Evolutionary conservation across 345 rosid genomes (phyloP), one percentile per base, ranked within the genome.

Genomic region (Anacardium occidentale): DNA sequence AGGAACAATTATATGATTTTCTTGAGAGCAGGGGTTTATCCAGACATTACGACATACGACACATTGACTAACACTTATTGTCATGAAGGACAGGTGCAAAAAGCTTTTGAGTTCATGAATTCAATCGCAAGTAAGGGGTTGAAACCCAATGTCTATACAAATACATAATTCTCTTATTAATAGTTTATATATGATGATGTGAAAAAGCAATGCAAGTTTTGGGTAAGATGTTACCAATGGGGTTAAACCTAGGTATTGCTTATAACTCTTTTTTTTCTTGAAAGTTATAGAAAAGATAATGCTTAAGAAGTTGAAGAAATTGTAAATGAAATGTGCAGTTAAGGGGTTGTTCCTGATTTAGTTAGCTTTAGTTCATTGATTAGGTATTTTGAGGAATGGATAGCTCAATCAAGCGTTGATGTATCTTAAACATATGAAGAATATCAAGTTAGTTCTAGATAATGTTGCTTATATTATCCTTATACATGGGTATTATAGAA

Each of bases 401-500:
- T 69, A 72, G 79, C 77, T 87, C n/a, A 86, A 83, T 66, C 80
- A 44, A 75, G 96, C 91, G 5, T 74, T 88, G 25, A 40, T 68
- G 56, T 88, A 88, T 78, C 88, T 85, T 57, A 77, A 71, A 52
- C 61, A 71, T 52, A 82, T 87, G 86, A 86, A 86, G 82, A 77
- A 61, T 45, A 78, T 75, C 25, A 91, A 94, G n/a, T 65, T 91
- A 78, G 78, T 85, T 78, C 90, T 88, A 0, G 96, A 93, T 54
- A 86, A 79, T 74, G 92, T 93, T 42, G 79, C 83, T 61, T 91
- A 93, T 80, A 87, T 92, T 2, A 81, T 90, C 76, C 86, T 93
- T 68, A 91, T 93, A 58, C 83, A 89, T 76, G 92, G 96, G 62
- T 85, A 84, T 70, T 91, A 90, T 73, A 90, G 77, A 75, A 83